A percentile compares a stretch with the other conserved stretches of the same genome.
These are phyloP conservation scores for Mortierella sp. DNA, from an alignment of 371 early-diverging fungal genomes.

Conservation along the genomic window DNA sequence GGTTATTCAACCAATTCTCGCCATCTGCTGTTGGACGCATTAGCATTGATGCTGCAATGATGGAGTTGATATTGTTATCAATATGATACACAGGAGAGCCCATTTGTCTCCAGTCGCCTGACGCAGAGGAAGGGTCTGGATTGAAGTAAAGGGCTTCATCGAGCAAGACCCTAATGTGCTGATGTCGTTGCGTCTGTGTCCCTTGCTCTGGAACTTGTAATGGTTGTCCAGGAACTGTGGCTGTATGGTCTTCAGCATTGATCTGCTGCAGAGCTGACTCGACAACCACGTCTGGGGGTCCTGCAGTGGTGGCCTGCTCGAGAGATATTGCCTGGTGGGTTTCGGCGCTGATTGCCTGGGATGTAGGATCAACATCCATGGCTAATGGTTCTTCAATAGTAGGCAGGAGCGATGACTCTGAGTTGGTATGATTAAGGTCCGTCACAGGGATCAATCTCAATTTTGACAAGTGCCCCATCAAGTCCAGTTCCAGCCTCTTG, in stretches of 20 bases:
- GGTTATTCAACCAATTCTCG: conserved; percentile 3
- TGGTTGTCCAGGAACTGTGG: not conserved
- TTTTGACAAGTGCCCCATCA: no score
- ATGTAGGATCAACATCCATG: not conserved
- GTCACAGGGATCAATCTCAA: not conserved
- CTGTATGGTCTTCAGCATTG: not conserved
- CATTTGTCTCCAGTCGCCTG: not conserved
- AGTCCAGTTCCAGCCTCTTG: no score
- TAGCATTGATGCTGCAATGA: conserved; percentile 34
- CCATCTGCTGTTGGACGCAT: not conserved
- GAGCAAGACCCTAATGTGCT: not conserved
- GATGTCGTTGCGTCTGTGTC: not conserved
- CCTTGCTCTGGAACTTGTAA: not conserved
- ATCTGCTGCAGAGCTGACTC: no score
- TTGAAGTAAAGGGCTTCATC: not conserved
- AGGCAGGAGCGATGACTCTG: not conserved
- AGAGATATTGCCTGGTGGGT: not conserved
- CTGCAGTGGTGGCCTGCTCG: not conserved
- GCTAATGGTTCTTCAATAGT: no score
- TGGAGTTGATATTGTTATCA: conserved; percentile 1
- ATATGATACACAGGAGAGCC: conserved; percentile 22
- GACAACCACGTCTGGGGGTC: not conserved
- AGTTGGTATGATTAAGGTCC: no score
- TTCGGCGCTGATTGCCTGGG: not conserved
- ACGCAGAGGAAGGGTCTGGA: not conserved